Base-by-base conservation (phyloP, 495 filamentous ascomycete genomes). In the Penicillium subrubescens region DNA sequence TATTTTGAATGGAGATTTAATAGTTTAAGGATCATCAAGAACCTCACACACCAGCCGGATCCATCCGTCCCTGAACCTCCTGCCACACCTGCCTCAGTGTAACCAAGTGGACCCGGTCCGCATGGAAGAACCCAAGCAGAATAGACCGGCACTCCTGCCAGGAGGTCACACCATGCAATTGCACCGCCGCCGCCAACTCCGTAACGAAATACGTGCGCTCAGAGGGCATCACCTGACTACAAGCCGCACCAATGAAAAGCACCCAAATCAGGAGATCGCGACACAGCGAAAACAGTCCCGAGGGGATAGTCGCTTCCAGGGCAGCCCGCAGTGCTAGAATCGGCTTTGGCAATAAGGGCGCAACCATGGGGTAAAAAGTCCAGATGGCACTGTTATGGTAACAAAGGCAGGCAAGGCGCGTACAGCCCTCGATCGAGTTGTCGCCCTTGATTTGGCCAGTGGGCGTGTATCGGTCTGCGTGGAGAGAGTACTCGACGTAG, bases 381-480 rank as follows among this genome's bases (percentile, higher is more conserved):
- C 80, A 82, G 63, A 81, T 80, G 37, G 72, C 72, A 39, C 69
- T 79, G 67, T 81, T 82, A 71, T 82, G 80, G 72, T 79, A 82
- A 7, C 81, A 62, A 2, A 82, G 72, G 50, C 76, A 76, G 21
- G 79, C 79, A 10, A 81, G 74, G 21, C 80, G 80, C 29, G 72
- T 70, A 62, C 77, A 77, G 55, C 80, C 80, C 59, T 81, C 79
- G 66, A 81, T 80, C 8, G 75, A 74, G 62, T 76, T 73, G 61
- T 82, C 80, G 11, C 86, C 87, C 57, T 83, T 85, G 11, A 86
- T 80, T 17, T 85, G 86, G 46, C 87, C 87, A 57, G 86, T 87
- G 35, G 86, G 75, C 0, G 85, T 88, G 67, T 88, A 90, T 12
- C 80, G 79, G 60, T 81, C 80, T 51, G 57, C 61, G 60, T 79